Evolutionary conservation across 2,329 filamentous ascomycete genomes (phyloP).

Genomic region (Macrophomina tecta): DNA sequence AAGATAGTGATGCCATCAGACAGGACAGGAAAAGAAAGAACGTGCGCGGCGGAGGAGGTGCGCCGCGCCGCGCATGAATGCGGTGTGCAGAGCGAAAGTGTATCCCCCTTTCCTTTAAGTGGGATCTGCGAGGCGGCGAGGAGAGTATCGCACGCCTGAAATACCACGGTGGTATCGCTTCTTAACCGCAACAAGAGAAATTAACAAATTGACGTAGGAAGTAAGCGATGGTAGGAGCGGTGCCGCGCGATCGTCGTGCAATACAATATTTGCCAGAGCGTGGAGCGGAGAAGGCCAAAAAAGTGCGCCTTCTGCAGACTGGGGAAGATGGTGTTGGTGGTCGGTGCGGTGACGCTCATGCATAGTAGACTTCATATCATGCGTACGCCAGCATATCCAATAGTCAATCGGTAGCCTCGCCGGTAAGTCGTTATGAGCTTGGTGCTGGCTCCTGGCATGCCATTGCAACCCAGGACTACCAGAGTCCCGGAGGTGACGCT

Average conservation of each 20-base stretch:
- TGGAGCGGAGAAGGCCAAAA: background rate
- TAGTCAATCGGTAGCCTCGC: background rate
- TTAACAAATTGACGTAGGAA: background rate
- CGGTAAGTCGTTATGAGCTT: background rate
- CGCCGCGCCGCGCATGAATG: slow-evolving; percentile 3
- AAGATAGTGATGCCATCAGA: background rate
- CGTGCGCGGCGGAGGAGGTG: background rate
- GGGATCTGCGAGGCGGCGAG: slow-evolving; percentile 15
- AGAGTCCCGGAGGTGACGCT: background rate
- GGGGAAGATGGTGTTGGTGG: background rate
- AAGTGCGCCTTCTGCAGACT: background rate
- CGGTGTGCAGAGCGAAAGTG: background rate
- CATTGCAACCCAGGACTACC: background rate
- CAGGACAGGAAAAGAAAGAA: background rate
- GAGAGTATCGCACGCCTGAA: slow-evolving; percentile 3
- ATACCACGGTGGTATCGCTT: slow-evolving; percentile 12
- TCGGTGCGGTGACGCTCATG: background rate
- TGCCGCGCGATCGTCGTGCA: slow-evolving; percentile 2
- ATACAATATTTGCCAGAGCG: background rate
- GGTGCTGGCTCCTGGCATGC: background rate
- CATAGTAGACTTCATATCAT: background rate
- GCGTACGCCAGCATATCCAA: background rate
- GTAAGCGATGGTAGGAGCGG: background rate
- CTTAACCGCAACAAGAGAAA: background rate
- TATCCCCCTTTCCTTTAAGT: slow-evolving; percentile 17